Conservation (phyloP, 2,329 filamentous ascomycete genomes). For the Fusarium scirpi region DNA sequence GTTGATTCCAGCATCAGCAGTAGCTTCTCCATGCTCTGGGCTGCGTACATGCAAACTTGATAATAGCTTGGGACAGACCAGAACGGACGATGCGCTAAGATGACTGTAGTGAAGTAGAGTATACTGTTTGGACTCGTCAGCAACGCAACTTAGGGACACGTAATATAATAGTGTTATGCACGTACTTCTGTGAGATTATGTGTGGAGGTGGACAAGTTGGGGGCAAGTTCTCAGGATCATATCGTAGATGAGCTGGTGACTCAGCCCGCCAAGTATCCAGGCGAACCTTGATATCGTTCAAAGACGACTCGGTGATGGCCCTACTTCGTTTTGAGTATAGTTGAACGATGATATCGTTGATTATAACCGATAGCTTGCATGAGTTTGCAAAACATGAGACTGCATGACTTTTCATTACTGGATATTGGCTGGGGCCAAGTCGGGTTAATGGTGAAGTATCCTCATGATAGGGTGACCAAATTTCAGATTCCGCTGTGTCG, state of each 20-base stretch:
- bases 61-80: slow-evolving; percentile 2
- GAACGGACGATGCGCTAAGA: slow-evolving; percentile 7
- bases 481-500: slow-evolving; percentile 5
- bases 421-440: slow-evolving; percentile 2
- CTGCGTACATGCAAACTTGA: slow-evolving; percentile 7
- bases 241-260: background rate
- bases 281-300: slow-evolving; percentile 5
- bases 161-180: too few species aligned
- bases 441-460: slow-evolving; percentile 3
- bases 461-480: slow-evolving; percentile 6
- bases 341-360: slow-evolving; percentile 8
- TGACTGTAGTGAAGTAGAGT: slow-evolving; percentile 1
- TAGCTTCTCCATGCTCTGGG: slow-evolving; percentile 1
- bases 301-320: slow-evolving; percentile 1
- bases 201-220: background rate
- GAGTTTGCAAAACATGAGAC: slow-evolving; percentile 11
- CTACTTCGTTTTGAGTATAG: slow-evolving; percentile 7
- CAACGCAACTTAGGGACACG: background rate
- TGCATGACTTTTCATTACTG: slow-evolving; percentile 8
- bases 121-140: background rate
- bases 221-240: slow-evolving; percentile 1
- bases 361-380: slow-evolving; percentile 1
- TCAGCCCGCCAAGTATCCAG: slow-evolving; percentile 2
- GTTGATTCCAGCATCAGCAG: slow-evolving; percentile 4
- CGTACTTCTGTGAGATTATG: slow-evolving; percentile 10